A percentile compares a stretch with the other conserved stretches of the same genome.
Conservation (phyloP, 2,329 filamentous ascomycete genomes). For the Penicillium brevicompactum region DNA sequence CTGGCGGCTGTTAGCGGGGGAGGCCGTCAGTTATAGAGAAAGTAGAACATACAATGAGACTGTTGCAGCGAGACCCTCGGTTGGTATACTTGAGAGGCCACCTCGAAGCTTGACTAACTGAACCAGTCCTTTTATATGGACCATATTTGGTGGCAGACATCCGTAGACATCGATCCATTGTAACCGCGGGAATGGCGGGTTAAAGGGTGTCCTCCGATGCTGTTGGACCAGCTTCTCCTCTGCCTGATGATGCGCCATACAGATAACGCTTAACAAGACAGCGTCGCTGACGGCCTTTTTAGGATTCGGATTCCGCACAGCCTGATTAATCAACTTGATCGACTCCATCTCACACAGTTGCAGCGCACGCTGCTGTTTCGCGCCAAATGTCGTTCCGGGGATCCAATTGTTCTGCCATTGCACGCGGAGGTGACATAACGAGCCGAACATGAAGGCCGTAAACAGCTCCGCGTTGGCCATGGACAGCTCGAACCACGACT, state of each 20-base stretch:
- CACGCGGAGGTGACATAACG: conserved; percentile 36
- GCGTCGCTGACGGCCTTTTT: conserved; percentile 34
- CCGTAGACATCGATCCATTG: conserved; percentile 43
- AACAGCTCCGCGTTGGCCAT: conserved; percentile 32
- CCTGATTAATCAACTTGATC: conserved; percentile 38
- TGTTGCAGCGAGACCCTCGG: conserved; percentile 39
- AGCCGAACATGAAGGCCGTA: conserved; percentile 34
- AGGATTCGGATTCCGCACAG: conserved; percentile 32
- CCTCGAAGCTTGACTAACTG: conserved; percentile 40
- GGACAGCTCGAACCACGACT: conserved; percentile 34
- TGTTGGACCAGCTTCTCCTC: conserved; percentile 18
- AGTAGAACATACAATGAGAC: conserved; percentile 39
- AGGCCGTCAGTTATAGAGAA: not conserved
- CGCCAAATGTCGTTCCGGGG: conserved; percentile 20
- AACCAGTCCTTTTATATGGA: conserved; percentile 38
- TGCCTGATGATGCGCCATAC: conserved; percentile 36
- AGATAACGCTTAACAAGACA: conserved; percentile 39
- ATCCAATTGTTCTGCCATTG: conserved; percentile 31
- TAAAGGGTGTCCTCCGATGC: conserved; percentile 29
- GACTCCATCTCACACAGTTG: conserved; percentile 35
- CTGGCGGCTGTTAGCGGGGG: conserved; percentile 15
- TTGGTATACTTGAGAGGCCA: conserved; percentile 37
- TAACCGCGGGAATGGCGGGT: conserved; percentile 36
- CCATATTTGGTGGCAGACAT: conserved; percentile 34
- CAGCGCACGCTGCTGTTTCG: conserved; percentile 26